Evolutionary conservation across 805 yeast species (phyloP).

Genomic region (Wickerhamiella bombiphila): DNA sequence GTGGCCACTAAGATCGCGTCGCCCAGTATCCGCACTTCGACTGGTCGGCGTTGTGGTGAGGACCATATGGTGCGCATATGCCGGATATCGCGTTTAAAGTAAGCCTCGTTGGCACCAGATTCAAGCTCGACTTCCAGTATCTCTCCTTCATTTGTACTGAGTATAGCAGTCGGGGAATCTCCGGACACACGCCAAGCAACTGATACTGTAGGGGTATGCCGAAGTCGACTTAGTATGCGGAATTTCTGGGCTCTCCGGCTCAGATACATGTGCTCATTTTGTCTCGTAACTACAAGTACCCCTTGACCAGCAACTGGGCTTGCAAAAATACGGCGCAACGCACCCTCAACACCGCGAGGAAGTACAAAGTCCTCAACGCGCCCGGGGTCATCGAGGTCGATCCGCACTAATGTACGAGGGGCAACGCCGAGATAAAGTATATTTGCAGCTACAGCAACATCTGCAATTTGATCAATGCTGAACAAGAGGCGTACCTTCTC

Average conservation of each 20-base stretch:
- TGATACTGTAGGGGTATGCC: conserved; percentile 30
- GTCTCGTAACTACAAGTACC: conserved; percentile 32
- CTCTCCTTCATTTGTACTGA: conserved; percentile 36
- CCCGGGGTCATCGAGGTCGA: conserved; percentile 52
- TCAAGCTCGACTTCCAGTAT: conserved; percentile 36
- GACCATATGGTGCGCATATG: conserved; percentile 31
- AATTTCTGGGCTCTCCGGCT: conserved; percentile 28
- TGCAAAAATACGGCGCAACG: conserved; percentile 28
- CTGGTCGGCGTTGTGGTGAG: conserved; percentile 17
- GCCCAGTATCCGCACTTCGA: conserved; percentile 24
- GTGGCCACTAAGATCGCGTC: conserved; percentile 22
- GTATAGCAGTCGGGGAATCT: conserved; percentile 18
- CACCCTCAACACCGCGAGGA: conserved; percentile 18
- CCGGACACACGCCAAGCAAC: conserved; percentile 22
- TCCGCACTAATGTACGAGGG: conserved; percentile 42
- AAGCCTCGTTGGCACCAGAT: conserved; percentile 27
- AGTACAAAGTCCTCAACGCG: conserved; percentile 31
- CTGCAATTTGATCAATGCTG: conserved; percentile 31
- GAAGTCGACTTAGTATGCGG: conserved; percentile 34
- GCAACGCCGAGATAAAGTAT: conserved; percentile 39
- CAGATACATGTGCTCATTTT: conserved; percentile 29
- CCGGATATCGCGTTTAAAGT: conserved; percentile 29
- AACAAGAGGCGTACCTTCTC: conserved; percentile 39
- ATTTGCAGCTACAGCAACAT: conserved; percentile 42
- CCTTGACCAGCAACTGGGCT: conserved; percentile 42